Percentiles rank a stretch among this genome's conserved stretches.
These are phyloP conservation scores for Amanita rubescens DNA, from an alignment of 768 basidiomycete genomes.

Conservation along the genomic window DNA sequence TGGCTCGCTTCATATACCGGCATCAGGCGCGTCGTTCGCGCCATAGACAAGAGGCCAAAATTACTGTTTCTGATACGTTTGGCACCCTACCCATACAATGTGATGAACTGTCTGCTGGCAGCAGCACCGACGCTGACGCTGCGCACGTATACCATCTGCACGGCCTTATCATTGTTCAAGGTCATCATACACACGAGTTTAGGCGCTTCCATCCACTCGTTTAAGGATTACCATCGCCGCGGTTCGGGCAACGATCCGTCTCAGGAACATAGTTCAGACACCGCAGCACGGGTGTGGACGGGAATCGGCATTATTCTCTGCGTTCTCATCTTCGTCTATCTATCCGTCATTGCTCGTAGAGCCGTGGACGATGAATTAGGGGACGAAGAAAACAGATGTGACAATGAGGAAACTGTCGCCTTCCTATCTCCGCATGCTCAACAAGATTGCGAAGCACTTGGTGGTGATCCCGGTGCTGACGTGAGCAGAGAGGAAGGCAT, in stretches of 20 bases:
- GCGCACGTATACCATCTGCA: constrained; percentile 71
- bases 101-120: constrained; percentile 91
- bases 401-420: constrained; percentile 45
- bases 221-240: constrained; percentile 53
- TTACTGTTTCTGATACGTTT: constrained; percentile 88
- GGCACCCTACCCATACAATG: constrained; percentile 90
- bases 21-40: constrained; percentile 75
- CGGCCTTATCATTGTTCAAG: constrained; percentile 81
- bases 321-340: constrained; percentile 68
- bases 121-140: constrained; percentile 78
- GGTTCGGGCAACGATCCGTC: constrained; percentile 20
- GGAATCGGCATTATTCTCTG: constrained; percentile 63
- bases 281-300: constrained; percentile 55
- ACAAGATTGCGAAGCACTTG: constrained; percentile 24
- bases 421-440: constrained; percentile 36
- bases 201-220: constrained; percentile 81
- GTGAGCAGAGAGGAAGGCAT: constrained; percentile 26
- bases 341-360: constrained; percentile 71
- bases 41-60: constrained; percentile 82
- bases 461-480: constrained; percentile 1
- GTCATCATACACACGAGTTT: constrained; percentile 87
- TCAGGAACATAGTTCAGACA: constrained; percentile 40
- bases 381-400: constrained; percentile 21
- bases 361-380: constrained; percentile 47
- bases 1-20: constrained; percentile 67